These are phyloP conservation scores for Corymbia calophylla DNA, from an alignment of 441 rosid species.

Conservation along the genomic window DNA sequence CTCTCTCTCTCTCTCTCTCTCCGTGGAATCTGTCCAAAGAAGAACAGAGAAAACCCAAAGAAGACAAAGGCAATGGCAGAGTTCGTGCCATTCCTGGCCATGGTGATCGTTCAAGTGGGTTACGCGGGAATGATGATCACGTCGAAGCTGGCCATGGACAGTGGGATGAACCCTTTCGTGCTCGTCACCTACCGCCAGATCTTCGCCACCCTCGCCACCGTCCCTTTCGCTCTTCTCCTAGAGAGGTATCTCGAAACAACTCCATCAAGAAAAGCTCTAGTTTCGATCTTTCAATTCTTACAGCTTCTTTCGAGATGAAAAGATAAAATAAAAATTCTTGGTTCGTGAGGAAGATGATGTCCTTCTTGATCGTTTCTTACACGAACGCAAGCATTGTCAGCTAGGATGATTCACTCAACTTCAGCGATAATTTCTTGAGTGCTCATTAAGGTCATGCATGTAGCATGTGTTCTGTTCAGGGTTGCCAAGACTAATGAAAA, in stretches of 20 bases:
- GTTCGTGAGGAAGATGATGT: not conserved
- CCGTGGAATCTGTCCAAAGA: not conserved
- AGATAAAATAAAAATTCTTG: not conserved
- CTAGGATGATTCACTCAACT: not conserved
- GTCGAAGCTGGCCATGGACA: conserved; percentile 84
- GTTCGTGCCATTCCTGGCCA: conserved; percentile 60
- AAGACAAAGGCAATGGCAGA: conserved; percentile 24
- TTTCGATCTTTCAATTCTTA: not conserved
- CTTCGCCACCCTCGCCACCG: conserved; percentile 61
- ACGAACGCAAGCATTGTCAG: not conserved
- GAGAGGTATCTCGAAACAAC: conserved; percentile 41
- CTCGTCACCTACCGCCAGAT: conserved; percentile 76
- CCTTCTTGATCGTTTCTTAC: not conserved
- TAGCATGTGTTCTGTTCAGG: not conserved
- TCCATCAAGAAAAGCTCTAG: not conserved
- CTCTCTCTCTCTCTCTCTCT: not conserved
- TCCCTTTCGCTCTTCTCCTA: conserved; percentile 62
- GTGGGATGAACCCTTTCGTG: conserved; percentile 84
- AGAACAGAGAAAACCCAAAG: not conserved
- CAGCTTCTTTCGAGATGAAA: not conserved
- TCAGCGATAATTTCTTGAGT: not conserved
- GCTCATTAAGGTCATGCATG: not conserved
- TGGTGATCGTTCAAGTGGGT: conserved; percentile 69
- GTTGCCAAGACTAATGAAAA: not conserved
- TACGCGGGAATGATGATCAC: conserved; percentile 82